These are phyloP conservation scores for Arthrobotrys sinensis DNA, from an alignment of 2,329 filamentous ascomycete genomes.

Conservation along the genomic window DNA sequence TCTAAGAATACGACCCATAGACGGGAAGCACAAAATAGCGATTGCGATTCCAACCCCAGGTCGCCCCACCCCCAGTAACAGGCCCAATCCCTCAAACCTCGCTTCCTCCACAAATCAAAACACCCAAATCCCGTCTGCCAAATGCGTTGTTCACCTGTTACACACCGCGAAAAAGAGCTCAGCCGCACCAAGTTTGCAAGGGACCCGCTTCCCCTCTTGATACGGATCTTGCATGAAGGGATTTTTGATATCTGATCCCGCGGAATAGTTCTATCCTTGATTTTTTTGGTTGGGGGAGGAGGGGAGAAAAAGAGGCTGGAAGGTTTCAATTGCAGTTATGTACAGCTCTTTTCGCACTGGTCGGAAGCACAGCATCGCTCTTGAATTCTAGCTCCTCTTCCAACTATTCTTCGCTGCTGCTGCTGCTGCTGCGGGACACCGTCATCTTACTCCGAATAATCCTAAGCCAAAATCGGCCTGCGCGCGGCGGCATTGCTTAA, in stretches of 20 bases:
- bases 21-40: conserved; percentile 4
- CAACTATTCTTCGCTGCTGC: not conserved
- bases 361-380: conserved; percentile 1
- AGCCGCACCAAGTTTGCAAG: conserved; percentile 19
- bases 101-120: conserved; percentile 25
- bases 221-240: conserved; percentile 24
- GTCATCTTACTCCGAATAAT: not conserved
- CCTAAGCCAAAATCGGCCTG: not conserved
- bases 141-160: conserved; percentile 28
- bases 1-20: not conserved
- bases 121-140: not conserved
- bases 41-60: conserved; percentile 8
- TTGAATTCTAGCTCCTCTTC: conserved; percentile 2
- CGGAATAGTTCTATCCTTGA: not conserved
- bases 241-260: conserved; percentile 20
- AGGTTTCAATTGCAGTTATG: conserved; percentile 8
- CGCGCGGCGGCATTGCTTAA: not conserved
- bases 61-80: conserved; percentile 7
- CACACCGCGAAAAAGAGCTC: conserved; percentile 21
- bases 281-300: not conserved
- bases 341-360: conserved; percentile 8
- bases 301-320: conserved; percentile 5
- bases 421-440: not conserved
- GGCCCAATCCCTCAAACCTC: conserved; percentile 17
- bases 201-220: conserved; percentile 19